phyloP scores from a whole-genome alignment of 208 protist genomes.

The Sergeia podlipaevii region DNA sequence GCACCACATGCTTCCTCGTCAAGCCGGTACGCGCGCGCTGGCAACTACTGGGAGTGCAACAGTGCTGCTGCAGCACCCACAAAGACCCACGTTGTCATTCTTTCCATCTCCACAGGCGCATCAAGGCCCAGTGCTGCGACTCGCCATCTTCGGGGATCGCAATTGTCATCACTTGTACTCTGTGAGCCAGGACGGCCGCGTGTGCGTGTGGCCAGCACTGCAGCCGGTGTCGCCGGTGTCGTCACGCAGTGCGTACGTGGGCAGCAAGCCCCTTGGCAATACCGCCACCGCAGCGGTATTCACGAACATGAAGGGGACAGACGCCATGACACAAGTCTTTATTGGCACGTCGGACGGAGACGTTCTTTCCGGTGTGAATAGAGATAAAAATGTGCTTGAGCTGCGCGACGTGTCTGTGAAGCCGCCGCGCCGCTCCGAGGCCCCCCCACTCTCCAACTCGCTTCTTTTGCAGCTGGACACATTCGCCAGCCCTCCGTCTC shows the following conservation, averaged over 20 bases:
- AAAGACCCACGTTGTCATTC: slow-evolving; percentile 32
- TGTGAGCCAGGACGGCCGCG: slow-evolving; percentile 60
- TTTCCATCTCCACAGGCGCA: slow-evolving; percentile 68
- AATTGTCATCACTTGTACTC: slow-evolving; percentile 66
- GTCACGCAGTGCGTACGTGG: slow-evolving; percentile 32
- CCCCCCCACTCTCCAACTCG: too few species aligned
- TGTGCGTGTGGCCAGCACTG: slow-evolving; percentile 56
- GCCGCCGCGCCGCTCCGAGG: too few species aligned
- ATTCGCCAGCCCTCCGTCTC: not conserved
- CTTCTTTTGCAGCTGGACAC: not conserved
- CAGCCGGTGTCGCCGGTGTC: slow-evolving; percentile 33
- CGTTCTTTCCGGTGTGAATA: slow-evolving; percentile 42
- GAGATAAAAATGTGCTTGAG: slow-evolving; percentile 48
- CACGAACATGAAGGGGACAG: slow-evolving; percentile 31
- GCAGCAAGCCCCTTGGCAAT: slow-evolving; percentile 39
- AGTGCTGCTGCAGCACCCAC: slow-evolving; percentile 27
- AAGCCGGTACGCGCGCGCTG: slow-evolving; percentile 28
- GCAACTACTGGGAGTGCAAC: slow-evolving; percentile 30
- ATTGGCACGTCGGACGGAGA: slow-evolving; percentile 54
- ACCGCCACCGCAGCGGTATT: slow-evolving; percentile 43
- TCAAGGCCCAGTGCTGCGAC: slow-evolving; percentile 37
- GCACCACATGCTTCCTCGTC: slow-evolving; percentile 16
- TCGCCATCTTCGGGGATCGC: slow-evolving; percentile 56
- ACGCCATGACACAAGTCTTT: slow-evolving; percentile 63
- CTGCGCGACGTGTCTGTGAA: too few species aligned